These are phyloP conservation scores for Penicillium decumbens DNA, from an alignment of 2,329 filamentous ascomycete species.

Conservation along the genomic window DNA sequence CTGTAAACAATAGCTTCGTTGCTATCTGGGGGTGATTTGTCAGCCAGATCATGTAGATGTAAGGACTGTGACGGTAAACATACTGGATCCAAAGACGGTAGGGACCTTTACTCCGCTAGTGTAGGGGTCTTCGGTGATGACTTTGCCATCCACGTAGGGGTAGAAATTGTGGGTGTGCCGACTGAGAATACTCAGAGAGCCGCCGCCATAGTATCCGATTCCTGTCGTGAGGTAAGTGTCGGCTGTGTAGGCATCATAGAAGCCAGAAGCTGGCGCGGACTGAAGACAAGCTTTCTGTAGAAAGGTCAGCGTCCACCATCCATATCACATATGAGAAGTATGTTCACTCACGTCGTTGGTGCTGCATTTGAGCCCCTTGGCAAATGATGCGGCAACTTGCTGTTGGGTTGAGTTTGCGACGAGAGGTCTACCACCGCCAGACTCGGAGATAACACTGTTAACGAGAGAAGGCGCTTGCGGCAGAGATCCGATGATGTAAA, in stretches of 20 bases:
- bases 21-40: not conserved
- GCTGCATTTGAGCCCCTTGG: not conserved
- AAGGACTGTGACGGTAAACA: not conserved
- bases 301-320: no score
- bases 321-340: not conserved
- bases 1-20: not conserved
- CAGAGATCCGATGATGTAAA: constrained; percentile 12
- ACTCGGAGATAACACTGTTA: constrained; percentile 19
- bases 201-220: not conserved
- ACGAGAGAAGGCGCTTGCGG: constrained; percentile 16
- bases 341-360: not conserved
- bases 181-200: no score
- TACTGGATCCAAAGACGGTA: not conserved
- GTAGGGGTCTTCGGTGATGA: not conserved
- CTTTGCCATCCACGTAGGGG: not conserved
- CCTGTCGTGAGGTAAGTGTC: not conserved
- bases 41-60: constrained; percentile 5
- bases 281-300: not conserved
- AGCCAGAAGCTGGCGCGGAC: not conserved
- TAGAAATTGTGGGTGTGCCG: not conserved
- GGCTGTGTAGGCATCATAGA: not conserved
- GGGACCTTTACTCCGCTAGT: not conserved
- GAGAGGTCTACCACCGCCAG: not conserved
- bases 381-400: not conserved
- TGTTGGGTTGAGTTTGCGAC: not conserved